Base-by-base conservation (phyloP, 345 rosid species). In the Laguncularia racemosa region DNA sequence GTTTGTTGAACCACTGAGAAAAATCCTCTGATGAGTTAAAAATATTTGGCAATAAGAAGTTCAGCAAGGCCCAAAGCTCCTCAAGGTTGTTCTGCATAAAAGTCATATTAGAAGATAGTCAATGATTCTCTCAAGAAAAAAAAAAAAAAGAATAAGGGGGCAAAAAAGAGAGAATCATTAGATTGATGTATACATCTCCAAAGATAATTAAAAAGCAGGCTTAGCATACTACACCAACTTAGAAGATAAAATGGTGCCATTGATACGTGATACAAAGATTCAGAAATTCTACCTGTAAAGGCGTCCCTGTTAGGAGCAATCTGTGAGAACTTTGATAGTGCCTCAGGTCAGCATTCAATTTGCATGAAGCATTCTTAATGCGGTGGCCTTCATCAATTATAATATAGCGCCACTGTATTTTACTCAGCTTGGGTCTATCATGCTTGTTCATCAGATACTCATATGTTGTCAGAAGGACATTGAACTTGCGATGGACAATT, bases 381-480 rank as follows among this genome's bases (percentile, higher is more conserved):
- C 97, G 90, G 71, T 90, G 97, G 40, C 97, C 97, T 80, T 90
- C 97, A 73, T 90, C 97, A 69, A 90, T 90, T 72, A 90, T 83
- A 56, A 90, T 78, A 69, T 90, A 90, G 66, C 80, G 97, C 97
- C 97, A 90, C 57, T 83, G 87, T 72, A 90, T 53, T 62, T 90
- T 87, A 72, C 96, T 81, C 57, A 87, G 72, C 70, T 90, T 90
- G 53, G 97, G 93, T 67, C 97, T 83, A 71, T 90, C 97, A 33
- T 90, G 93, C 81, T 90, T 90, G 84, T 87, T 90, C 97, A 90
- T 90, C 67, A 90, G 78, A 80, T 84, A 90, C 67, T 90, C 97
- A 61, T 90, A 90, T 6, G 97, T 90, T 61, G 97, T 90, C 76
- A 90, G 67, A 48, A 87, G 95, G 63, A 90, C 80, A 67, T 90